Conservation (phyloP, 202 grass and related monocot genomes). For the Saccharum hybrid region DNA sequence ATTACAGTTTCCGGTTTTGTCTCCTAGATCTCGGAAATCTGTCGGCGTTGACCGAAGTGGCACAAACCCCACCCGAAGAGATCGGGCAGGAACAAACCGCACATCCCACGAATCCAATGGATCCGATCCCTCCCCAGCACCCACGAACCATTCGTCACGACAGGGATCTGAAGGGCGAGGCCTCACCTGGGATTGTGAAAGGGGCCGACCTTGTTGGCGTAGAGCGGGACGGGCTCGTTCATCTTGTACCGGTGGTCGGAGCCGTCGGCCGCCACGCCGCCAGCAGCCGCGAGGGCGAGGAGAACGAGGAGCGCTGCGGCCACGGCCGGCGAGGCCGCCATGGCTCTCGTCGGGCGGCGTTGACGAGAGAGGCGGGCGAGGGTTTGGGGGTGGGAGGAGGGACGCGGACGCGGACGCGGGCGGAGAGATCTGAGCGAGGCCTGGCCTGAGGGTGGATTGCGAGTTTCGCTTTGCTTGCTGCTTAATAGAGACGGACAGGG, state of each 20-base stretch:
- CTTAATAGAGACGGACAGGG: constrained; percentile 47
- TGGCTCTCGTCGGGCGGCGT: constrained; percentile 49
- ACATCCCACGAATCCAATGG: constrained; percentile 28
- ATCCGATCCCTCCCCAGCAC: constrained; percentile 12
- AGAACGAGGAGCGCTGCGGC: constrained; percentile 50
- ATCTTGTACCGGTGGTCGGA: constrained; percentile 88
- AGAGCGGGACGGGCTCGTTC: constrained; percentile 74
- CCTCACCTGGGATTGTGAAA: constrained; percentile 98
- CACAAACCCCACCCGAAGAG: constrained; percentile 21
- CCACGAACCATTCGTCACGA: neutral
- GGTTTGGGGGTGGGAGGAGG: neutral
- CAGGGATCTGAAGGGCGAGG: constrained; percentile 32
- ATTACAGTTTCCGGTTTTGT: neutral
- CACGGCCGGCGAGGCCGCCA: constrained; percentile 51
- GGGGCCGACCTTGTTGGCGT: constrained; percentile 95
- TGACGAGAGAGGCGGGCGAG: constrained; percentile 28
- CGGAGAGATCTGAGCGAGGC: constrained; percentile 48
- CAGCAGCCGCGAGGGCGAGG: constrained; percentile 56
- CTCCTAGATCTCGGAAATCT: constrained; percentile 33
- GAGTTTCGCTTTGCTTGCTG: constrained; percentile 43
- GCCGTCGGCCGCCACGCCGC: constrained; percentile 73
- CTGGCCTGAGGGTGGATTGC: constrained; percentile 18
- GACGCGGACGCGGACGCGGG: neutral
- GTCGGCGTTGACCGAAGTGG: neutral
- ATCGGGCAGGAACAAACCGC: neutral